These are phyloP conservation scores for Trametes coccinea DNA, from an alignment of 768 basidiomycete genomes.

Conservation along the genomic window DNA sequence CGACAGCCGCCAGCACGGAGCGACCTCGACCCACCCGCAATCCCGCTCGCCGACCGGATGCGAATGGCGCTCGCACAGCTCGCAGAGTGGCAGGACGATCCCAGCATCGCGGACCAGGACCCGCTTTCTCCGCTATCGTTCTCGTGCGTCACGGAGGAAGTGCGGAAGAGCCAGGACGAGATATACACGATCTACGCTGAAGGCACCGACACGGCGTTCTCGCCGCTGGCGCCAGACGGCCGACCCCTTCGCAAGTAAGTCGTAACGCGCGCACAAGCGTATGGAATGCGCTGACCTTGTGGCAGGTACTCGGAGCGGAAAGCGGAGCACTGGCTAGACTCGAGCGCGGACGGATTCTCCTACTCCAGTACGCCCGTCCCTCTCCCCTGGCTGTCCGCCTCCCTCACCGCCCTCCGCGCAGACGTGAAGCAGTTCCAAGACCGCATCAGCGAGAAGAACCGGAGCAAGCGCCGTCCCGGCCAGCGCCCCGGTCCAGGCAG, in stretches of 20 bases:
- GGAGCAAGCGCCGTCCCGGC: constrained; percentile 12
- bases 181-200: constrained; percentile 47
- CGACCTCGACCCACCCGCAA: constrained; percentile 42
- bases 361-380: constrained; percentile 45
- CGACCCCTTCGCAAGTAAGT: constrained; percentile 62
- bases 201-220: constrained; percentile 48
- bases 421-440: constrained; percentile 19
- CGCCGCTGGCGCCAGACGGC: constrained; percentile 58
- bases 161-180: constrained; percentile 52
- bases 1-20: constrained; percentile 53
- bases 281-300: background rate
- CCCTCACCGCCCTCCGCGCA: background rate
- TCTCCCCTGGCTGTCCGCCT: background rate
- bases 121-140: constrained; percentile 69
- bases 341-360: constrained; percentile 55
- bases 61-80: constrained; percentile 51
- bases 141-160: constrained; percentile 56
- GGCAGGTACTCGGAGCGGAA: constrained; percentile 57
- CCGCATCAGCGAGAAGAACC: constrained; percentile 16
- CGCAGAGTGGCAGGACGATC: constrained; percentile 49
- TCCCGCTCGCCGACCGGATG: constrained; percentile 51
- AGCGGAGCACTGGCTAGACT: constrained; percentile 62
- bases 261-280: background rate
- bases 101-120: constrained; percentile 48
- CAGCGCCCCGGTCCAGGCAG: background rate